Conservation (phyloP, 257 asterid species). For the Solanum commersonii region DNA sequence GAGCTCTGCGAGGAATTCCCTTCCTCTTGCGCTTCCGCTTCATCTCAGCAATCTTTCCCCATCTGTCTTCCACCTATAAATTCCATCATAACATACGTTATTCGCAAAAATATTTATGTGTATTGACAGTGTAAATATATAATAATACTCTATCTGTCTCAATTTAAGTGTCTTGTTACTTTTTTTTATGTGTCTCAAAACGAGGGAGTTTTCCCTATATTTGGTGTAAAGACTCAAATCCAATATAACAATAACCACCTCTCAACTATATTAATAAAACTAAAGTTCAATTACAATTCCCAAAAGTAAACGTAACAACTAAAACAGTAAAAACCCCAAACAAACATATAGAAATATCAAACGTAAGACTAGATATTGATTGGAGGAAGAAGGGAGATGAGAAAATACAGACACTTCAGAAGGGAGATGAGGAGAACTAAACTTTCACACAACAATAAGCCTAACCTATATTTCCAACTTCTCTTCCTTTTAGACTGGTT, state of each 20-base stretch:
- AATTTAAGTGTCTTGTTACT: background rate
- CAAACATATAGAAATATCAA: background rate
- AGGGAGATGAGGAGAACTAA: too few species aligned
- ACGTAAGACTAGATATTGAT: background rate
- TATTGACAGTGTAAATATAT: background rate
- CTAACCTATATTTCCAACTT: background rate
- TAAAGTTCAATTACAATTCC: background rate
- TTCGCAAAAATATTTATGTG: background rate
- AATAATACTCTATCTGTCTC: background rate
- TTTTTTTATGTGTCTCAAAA: too few species aligned
- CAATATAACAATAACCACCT: too few species aligned
- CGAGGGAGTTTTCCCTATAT: too few species aligned
- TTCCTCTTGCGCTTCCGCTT: constrained; percentile 4
- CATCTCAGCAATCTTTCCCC: background rate
- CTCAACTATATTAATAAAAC: too few species aligned
- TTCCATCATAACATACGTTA: background rate
- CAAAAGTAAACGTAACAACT: too few species aligned
- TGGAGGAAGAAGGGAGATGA: too few species aligned
- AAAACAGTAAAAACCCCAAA: too few species aligned
- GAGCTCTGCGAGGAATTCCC: background rate
- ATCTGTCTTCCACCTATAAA: constrained; percentile 4
- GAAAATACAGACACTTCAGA: too few species aligned
- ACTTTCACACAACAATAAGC: too few species aligned
- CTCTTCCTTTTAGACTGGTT: background rate
- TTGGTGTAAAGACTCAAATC: too few species aligned